Evolutionary conservation across 768 basidiomycete genomes (phyloP).

Genomic region (Pisolithus marmoratus): DNA sequence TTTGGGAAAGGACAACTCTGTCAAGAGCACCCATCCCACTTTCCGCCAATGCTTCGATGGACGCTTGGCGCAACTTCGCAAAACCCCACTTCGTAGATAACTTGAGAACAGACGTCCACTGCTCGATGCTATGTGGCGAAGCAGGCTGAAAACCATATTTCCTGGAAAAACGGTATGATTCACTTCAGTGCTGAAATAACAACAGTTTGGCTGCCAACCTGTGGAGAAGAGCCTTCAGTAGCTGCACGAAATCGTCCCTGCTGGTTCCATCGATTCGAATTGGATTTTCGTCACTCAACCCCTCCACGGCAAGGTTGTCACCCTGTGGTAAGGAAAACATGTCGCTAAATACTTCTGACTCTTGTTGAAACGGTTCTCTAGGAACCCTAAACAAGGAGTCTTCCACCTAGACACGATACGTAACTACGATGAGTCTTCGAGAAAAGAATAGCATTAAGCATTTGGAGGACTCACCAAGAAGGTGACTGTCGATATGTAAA

Average conservation of each 20-base stretch:
- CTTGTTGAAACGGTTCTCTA: not conserved
- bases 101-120: slow-evolving; percentile 35
- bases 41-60: slow-evolving; percentile 17
- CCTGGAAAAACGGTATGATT: not conserved
- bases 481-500: too few relatives aligned
- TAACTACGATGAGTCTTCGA: too few relatives aligned
- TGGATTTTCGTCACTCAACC: not conserved
- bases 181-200: not conserved
- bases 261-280: not conserved
- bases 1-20: slow-evolving; percentile 28
- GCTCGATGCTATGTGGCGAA: slow-evolving; percentile 5
- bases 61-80: slow-evolving; percentile 19
- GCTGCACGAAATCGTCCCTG: not conserved
- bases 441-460: too few relatives aligned
- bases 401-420: not conserved
- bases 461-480: too few relatives aligned
- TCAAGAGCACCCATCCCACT: slow-evolving; percentile 19
- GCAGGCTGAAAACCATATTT: not conserved
- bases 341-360: not conserved
- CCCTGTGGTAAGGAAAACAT: not conserved
- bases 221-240: not conserved
- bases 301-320: not conserved
- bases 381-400: not conserved
- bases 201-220: not conserved
- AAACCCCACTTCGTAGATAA: slow-evolving; percentile 35